Percentiles rank a stretch among this genome's conserved stretches.
These are phyloP conservation scores for Chlorencoelia australis DNA, from an alignment of 2,329 filamentous ascomycete species.

Conservation along the genomic window DNA sequence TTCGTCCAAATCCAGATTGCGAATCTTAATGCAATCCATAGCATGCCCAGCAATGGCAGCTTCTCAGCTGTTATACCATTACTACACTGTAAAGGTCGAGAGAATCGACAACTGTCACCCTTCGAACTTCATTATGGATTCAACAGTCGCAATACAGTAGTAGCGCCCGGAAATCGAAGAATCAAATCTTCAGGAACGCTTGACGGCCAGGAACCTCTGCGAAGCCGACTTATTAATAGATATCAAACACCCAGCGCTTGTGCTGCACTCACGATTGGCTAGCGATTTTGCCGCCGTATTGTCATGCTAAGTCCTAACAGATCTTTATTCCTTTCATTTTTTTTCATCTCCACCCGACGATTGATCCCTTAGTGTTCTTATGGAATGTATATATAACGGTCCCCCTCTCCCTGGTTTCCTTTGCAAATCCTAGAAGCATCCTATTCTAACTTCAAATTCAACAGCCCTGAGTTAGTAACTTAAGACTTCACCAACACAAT, in stretches of 20 bases:
- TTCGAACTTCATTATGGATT: not conserved
- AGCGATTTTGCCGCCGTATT: not conserved
- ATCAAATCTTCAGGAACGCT: not conserved
- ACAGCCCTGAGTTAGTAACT: too few relatives aligned
- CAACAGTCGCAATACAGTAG: not conserved
- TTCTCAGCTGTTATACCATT: constrained; percentile 12
- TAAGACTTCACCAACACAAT: too few relatives aligned
- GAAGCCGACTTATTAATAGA: not conserved
- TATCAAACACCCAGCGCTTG: not conserved
- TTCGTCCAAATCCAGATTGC: not conserved
- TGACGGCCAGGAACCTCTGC: not conserved
- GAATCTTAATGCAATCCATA: not conserved
- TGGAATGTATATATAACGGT: too few relatives aligned
- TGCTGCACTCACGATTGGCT: not conserved
- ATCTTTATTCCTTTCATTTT: not conserved
- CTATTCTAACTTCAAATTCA: too few relatives aligned
- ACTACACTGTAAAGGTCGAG: constrained; percentile 14
- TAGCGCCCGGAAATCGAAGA: not conserved
- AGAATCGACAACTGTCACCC: constrained; percentile 11
- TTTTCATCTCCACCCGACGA: not conserved
- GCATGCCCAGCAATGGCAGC: not conserved
- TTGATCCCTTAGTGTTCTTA: not conserved
- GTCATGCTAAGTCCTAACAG: not conserved
- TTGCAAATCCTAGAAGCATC: too few relatives aligned
- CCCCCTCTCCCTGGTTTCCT: too few relatives aligned